phyloP scores from a whole-genome alignment of 495 filamentous ascomycete species.

The Podospora fimiseda region DNA sequence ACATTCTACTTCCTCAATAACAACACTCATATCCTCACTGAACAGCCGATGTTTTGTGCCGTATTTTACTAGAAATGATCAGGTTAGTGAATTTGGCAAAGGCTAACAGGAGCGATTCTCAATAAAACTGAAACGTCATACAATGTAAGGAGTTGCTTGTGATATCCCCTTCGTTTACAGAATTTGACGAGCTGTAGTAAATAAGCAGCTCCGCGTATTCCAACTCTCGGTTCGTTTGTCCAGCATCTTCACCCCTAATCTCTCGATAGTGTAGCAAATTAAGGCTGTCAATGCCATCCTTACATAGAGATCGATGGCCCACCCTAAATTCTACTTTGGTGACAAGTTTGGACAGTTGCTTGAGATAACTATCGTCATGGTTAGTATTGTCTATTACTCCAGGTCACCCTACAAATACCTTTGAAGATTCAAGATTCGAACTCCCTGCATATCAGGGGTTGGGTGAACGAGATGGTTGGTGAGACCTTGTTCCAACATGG shows the following conservation, averaged over 20 bases:
- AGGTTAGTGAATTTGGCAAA: background rate
- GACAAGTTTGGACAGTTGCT: background rate
- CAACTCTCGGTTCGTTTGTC: background rate
- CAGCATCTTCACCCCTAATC: background rate
- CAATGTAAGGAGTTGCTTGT: slow-evolving; percentile 3
- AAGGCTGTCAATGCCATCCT: background rate
- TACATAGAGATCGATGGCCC: background rate
- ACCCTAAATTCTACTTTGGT: background rate
- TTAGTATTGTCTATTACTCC: background rate
- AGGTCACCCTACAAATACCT: background rate
- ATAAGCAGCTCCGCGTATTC: slow-evolving; percentile 5
- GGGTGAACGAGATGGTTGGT: slow-evolving; percentile 10
- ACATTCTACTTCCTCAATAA: slow-evolving; percentile 10
- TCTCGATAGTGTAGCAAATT: slow-evolving; percentile 4
- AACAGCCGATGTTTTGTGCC: background rate
- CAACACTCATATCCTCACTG: background rate
- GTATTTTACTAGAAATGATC: background rate
- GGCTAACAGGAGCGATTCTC: background rate
- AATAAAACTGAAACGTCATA: background rate
- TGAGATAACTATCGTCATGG: background rate
- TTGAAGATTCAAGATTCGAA: slow-evolving; percentile 9
- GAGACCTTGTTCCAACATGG: slow-evolving; percentile 4
- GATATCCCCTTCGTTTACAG: background rate
- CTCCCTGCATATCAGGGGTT: background rate
- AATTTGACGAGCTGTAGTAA: no score